Evolutionary conservation across 805 yeast species (phyloP), one percentile per base, ranked within the genome.

Genomic region (Saturnispora saitoi): DNA sequence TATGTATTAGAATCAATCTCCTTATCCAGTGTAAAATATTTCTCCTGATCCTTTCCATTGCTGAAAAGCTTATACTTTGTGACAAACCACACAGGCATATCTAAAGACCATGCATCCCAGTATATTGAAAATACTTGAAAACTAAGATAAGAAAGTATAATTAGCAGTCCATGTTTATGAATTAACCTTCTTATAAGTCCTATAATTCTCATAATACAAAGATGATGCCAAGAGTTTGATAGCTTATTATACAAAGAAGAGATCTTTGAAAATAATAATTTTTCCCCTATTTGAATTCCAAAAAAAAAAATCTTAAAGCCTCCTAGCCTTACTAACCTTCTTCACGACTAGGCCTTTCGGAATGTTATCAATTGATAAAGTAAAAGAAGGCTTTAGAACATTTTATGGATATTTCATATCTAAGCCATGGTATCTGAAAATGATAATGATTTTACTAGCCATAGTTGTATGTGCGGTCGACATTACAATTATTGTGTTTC

Each of bases 401-500:
- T 34, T 34, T 8, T 34, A 8, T 34, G 38, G 17, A 9, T 34
- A 34, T 34, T 19, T 34, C 4, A n/a, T 4, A 3, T 12, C 41
- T 10, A 40, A 45, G 9, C 40, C 51, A 5, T 28, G 24, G 17
- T 17, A 32, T 8, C 9, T 39, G 5, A 46, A 47, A 17, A n/a
- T 48, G 4, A 36, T 47, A 8, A 39, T 45, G 29, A 24, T 43
- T 2, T n/a, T 40, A n/a, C 36, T 42, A 2, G 14, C 47, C 3
- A 10, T 24, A 2, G 9, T 36, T 4, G 40, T 47, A n/a, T 2
- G 45, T 19, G 20, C 40, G 2, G 10, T 50, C 1, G 32, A 45
- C 6, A 20, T 45, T n/a, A 20, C 43, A 4, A 15, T 48, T 10
- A 12, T 51, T 2, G 14, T 70, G 2, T 70, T 70, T 59, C 74